Evolutionary conservation across 2,329 filamentous ascomycete genomes (phyloP).

Genomic region (Neofusicoccum ribis): DNA sequence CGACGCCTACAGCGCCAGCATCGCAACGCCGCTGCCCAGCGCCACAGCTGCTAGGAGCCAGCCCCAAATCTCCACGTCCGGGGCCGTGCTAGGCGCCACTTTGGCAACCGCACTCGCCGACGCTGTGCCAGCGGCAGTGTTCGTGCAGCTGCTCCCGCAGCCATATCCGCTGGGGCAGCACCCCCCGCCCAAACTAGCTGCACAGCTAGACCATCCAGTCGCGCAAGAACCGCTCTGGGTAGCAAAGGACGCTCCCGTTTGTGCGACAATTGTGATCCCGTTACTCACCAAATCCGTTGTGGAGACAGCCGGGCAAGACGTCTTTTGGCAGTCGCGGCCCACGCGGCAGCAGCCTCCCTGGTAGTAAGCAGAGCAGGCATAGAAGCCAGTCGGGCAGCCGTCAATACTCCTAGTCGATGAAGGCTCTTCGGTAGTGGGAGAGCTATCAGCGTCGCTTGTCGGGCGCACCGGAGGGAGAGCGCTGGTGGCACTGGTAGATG

Average conservation of each 20-base stretch:
- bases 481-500: conserved; percentile 40
- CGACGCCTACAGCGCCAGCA: conserved; percentile 38
- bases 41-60: conserved; percentile 29
- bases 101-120: conserved; percentile 33
- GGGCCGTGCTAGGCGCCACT: conserved; percentile 39
- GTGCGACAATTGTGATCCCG: conserved; percentile 71
- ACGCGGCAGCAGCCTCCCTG: conserved; percentile 85
- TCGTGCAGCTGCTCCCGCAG: conserved; percentile 58
- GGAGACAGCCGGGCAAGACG: conserved; percentile 66
- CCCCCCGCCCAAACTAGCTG: conserved; percentile 65
- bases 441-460: conserved; percentile 41
- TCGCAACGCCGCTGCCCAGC: conserved; percentile 36
- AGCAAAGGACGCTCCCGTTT: conserved; percentile 48
- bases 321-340: conserved; percentile 78
- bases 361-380: conserved; percentile 81
- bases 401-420: conserved; percentile 38
- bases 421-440: conserved; percentile 31
- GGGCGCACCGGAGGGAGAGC: conserved; percentile 39
- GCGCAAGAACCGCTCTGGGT: conserved; percentile 61
- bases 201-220: conserved; percentile 75
- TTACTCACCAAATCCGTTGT: conserved; percentile 63
- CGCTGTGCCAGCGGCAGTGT: conserved; percentile 33
- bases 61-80: conserved; percentile 32
- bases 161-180: conserved; percentile 80
- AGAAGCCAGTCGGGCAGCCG: conserved; percentile 84